Evolutionary conservation across 345 rosid species (phyloP).

Genomic region (Eucalyptus erythrocorys): DNA sequence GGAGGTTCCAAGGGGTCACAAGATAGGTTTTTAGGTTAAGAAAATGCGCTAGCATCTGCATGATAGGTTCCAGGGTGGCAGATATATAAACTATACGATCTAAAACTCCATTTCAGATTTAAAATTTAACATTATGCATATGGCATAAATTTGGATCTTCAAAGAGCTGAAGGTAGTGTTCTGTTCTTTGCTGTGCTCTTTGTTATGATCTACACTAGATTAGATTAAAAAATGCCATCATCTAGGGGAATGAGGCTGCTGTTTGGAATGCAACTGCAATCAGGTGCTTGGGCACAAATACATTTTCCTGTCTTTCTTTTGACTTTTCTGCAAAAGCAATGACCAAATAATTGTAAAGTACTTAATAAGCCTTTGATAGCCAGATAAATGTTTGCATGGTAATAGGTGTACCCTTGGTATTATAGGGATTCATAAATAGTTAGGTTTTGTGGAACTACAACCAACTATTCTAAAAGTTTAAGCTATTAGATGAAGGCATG

Average conservation of each 20-base stretch:
- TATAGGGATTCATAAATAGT: background rate
- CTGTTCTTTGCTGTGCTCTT: background rate
- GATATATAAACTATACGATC: background rate
- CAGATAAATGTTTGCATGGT: background rate
- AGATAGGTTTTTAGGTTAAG: background rate
- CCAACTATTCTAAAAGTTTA: too few relatives aligned
- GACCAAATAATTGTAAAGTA: background rate
- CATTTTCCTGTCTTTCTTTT: background rate
- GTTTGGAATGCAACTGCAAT: background rate
- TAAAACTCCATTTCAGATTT: background rate
- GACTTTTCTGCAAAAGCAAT: background rate
- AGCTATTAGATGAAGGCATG: too few relatives aligned
- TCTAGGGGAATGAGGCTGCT: background rate
- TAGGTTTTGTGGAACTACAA: too few relatives aligned
- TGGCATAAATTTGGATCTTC: background rate
- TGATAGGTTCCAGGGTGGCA: background rate
- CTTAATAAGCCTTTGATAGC: background rate
- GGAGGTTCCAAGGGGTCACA: background rate
- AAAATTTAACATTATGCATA: background rate
- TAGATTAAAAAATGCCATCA: background rate
- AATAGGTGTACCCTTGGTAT: background rate
- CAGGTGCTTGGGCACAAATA: background rate
- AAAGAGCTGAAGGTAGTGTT: background rate
- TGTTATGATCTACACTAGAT: background rate
- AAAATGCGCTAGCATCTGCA: background rate